Conservation (phyloP, 1,139 yeast genomes). For the Debaryomyces sp. region DNA sequence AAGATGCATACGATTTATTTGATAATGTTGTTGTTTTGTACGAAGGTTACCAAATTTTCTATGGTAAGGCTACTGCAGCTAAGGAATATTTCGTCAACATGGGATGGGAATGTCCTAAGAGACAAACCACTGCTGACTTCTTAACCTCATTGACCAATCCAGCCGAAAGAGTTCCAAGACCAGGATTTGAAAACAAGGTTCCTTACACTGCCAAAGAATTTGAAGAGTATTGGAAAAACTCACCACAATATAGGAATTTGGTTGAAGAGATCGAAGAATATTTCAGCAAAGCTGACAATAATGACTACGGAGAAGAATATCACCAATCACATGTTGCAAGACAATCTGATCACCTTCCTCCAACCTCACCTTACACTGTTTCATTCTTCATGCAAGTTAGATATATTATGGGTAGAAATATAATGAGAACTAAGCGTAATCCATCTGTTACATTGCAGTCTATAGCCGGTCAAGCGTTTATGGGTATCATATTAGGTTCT, state of each 20-base stretch:
- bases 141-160: conserved; percentile 59
- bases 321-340: conserved; percentile 57
- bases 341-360: conserved; percentile 57
- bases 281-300: conserved; percentile 31
- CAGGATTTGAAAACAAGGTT: conserved; percentile 60
- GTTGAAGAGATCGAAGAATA: conserved; percentile 35
- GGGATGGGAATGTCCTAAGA: conserved; percentile 57
- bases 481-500: conserved; percentile 75
- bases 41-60: conserved; percentile 48
- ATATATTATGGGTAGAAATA: conserved; percentile 62
- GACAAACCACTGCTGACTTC: conserved; percentile 58
- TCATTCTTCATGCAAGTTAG: conserved; percentile 66
- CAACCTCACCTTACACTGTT: conserved; percentile 64
- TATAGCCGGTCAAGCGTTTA: conserved; percentile 62
- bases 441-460: conserved; percentile 63
- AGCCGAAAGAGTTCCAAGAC: conserved; percentile 44
- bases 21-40: conserved; percentile 47
- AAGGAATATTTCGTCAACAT: conserved; percentile 38
- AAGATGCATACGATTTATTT: conserved; percentile 46
- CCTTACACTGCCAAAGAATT: conserved; percentile 75
- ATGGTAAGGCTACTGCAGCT: conserved; percentile 37
- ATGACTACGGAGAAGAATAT: conserved; percentile 37
- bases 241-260: conserved; percentile 49
- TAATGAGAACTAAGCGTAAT: conserved; percentile 66
- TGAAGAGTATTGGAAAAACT: conserved; percentile 63